phyloP scores from a whole-genome alignment of 73 alveolate species.

The Loxodes magnus region DNA sequence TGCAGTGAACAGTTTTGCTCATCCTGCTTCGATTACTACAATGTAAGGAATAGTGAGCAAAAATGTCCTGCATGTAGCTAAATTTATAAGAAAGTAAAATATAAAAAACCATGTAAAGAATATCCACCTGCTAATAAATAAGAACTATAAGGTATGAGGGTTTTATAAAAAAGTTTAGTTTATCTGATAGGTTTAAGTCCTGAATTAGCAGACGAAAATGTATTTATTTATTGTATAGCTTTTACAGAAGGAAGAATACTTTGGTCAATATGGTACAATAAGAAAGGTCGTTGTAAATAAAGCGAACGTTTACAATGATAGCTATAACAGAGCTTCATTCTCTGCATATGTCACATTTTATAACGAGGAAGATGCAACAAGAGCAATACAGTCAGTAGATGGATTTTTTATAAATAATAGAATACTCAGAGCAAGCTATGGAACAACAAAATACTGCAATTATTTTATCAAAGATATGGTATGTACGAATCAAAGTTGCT shows the following conservation, averaged over 20 bases:
- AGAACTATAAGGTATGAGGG: no score
- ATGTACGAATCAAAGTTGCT: constrained; percentile 61
- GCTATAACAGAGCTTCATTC: constrained; percentile 19
- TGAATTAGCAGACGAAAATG: background rate
- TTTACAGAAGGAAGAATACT: background rate
- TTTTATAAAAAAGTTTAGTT: background rate
- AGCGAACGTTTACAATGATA: background rate
- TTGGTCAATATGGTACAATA: background rate
- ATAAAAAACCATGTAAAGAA: no score
- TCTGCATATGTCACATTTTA: constrained; percentile 67
- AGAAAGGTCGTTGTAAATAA: background rate
- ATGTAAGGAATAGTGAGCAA: no score
- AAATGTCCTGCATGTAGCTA: no score
- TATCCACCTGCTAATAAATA: no score
- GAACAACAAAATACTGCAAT: constrained; percentile 76
- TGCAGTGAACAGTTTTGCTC: no score
- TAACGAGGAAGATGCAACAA: constrained; percentile 47
- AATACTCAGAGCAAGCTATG: constrained; percentile 63
- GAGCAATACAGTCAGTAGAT: constrained; percentile 63
- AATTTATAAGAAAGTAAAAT: no score
- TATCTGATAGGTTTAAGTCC: background rate
- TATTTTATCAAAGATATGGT: constrained; percentile 52
- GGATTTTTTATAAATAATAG: constrained; percentile 42
- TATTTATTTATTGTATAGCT: background rate
- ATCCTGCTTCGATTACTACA: no score